Percentiles rank a stretch among this genome's conserved stretches.
These are phyloP conservation scores for Lepidium campestre DNA, from an alignment of 441 rosid genomes.

Conservation along the genomic window DNA sequence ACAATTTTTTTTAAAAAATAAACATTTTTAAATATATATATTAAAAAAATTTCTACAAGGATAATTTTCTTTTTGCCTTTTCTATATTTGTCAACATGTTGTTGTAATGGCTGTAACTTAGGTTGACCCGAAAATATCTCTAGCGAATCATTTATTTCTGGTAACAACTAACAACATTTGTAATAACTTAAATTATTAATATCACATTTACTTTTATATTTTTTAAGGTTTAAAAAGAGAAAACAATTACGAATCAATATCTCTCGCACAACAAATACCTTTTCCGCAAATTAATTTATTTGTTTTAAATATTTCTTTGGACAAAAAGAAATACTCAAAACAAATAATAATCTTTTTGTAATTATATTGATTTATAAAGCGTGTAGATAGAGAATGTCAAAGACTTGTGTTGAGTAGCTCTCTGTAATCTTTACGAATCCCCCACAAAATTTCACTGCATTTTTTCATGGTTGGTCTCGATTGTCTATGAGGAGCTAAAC, in stretches of 20 bases:
- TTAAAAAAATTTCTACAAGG: neutral
- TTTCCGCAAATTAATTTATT: too few relatives aligned
- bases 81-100: neutral
- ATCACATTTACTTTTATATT: neutral
- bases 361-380: neutral
- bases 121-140: neutral
- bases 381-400: neutral
- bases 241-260: neutral
- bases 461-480: conserved; percentile 78
- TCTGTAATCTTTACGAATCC: conserved; percentile 76
- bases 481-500: conserved; percentile 69
- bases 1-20: too few relatives aligned
- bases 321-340: neutral
- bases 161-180: neutral
- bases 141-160: neutral
- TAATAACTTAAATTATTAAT: neutral
- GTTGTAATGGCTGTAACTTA: neutral
- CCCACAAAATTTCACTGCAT: conserved; percentile 86
- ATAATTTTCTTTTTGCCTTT: neutral
- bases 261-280: neutral
- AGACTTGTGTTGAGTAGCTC: conserved; percentile 30
- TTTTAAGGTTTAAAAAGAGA: neutral
- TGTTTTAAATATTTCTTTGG: too few relatives aligned
- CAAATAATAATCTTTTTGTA: neutral
- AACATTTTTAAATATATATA: too few relatives aligned